Evolutionary conservation across 2,329 filamentous ascomycete genomes (phyloP).

Genomic region (Penicillium sp.): DNA sequence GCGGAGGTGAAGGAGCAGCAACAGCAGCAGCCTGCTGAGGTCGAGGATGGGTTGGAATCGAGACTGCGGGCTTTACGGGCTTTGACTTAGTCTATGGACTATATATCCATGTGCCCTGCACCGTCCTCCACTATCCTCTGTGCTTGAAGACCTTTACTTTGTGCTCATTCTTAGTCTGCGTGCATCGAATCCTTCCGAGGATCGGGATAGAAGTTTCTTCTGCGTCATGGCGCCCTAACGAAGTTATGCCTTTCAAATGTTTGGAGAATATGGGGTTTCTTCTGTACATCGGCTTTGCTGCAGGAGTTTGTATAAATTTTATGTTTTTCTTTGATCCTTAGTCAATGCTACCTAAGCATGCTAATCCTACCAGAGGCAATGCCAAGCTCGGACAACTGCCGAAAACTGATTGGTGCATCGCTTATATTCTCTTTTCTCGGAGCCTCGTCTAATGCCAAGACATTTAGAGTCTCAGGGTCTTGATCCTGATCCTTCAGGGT

Average conservation of each 20-base stretch:
- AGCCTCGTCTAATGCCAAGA: neutral
- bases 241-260: too few relatives aligned
- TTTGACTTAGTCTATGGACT: slow-evolving; percentile 24
- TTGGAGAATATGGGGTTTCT: too few relatives aligned
- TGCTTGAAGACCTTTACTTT: neutral
- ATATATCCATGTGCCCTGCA: neutral
- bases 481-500: neutral
- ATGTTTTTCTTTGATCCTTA: too few relatives aligned
- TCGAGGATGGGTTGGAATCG: slow-evolving; percentile 44
- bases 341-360: neutral
- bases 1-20: slow-evolving; percentile 43
- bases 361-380: neutral
- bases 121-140: neutral
- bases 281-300: too few relatives aligned
- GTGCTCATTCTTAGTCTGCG: neutral
- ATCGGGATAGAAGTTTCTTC: too few relatives aligned
- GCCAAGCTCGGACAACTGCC: neutral
- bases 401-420: neutral
- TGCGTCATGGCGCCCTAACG: too few relatives aligned
- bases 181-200: neutral
- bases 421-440: neutral
- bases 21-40: slow-evolving; percentile 32
- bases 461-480: neutral
- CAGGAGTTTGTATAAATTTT: too few relatives aligned
- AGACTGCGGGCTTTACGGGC: slow-evolving; percentile 43